Evolutionary conservation across 768 basidiomycete genomes (phyloP), one percentile per base, ranked within the genome.

Genomic region (Candolleomyces eurysporus): DNA sequence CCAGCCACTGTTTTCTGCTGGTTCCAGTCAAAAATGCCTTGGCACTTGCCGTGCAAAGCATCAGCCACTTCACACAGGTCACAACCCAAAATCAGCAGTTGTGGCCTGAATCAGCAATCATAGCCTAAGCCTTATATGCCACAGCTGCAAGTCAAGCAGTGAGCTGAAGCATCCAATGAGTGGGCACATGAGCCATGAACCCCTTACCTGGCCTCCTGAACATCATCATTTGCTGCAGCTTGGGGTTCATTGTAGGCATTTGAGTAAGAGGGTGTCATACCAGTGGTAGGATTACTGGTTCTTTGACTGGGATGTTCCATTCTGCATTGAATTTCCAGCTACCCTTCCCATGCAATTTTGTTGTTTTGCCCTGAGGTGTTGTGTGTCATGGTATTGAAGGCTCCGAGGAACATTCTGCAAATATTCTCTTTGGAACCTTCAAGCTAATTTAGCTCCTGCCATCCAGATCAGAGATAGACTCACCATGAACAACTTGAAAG

Each of bases 391-490:
- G 71, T 69, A 58, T 83, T 80, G 10, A 81, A 62, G 3, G 75
- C 74, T 10, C 76, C 75, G 49, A 82, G 65, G 9, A 74, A 61
- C 0, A 78, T 74, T 8, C 83, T 83, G 26, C 81, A 75, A 5
- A 83, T 59, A 45, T 71, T 76, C 42, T 84, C 82, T 7, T 79
- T 79, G 1, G 78, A 31, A 3, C 82, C 82, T 79, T 61, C 14
- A 32, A 22, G 16, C 46, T 4, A 5, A 13, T 48, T 48, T 5
- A 32, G 9, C 32, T 5, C 32, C 4, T 9, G 9, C 32, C 9
- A 32, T 32, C 9, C 32, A 32, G 32, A 4, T 32, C 5, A 9
- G 9, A 32, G 9, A 32, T 5, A 9, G 9, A 32, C 32, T 4
- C 32, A 32, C 32, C 32, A 32, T 32, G 32, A 9, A 32, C 32